These are phyloP conservation scores for Penicillium olsonii DNA, from an alignment of 2,329 filamentous ascomycete species.

Conservation along the genomic window DNA sequence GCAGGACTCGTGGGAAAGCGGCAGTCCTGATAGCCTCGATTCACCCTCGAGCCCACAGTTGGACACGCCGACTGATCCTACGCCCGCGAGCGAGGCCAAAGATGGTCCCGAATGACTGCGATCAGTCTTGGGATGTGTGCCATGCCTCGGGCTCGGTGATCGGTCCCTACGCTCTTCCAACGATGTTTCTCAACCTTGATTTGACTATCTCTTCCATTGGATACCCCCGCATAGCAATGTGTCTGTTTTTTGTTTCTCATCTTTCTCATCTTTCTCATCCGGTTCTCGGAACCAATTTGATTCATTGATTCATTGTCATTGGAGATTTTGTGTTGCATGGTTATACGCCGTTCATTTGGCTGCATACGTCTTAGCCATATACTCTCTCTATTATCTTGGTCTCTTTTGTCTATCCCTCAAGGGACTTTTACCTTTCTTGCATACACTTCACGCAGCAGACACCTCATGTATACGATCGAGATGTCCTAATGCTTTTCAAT, in stretches of 20 bases:
- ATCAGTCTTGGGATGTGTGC: not conserved
- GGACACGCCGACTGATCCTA: not conserved
- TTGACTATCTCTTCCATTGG: constrained; percentile 25
- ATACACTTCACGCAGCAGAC: constrained; percentile 13
- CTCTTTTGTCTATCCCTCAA: constrained; percentile 1
- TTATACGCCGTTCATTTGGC: not conserved
- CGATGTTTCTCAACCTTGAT: constrained; percentile 21
- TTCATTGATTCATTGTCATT: not conserved
- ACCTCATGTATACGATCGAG: constrained; percentile 25
- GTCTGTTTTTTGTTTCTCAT: constrained; percentile 10
- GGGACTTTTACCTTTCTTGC: constrained; percentile 2
- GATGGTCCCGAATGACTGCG: not conserved
- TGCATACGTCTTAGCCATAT: not conserved
- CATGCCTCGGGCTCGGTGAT: not conserved
- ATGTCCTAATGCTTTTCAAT: constrained; percentile 12
- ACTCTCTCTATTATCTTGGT: not conserved
- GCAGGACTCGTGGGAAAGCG: constrained; percentile 34
- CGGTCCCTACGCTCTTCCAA: not conserved
- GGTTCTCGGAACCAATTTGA: not conserved
- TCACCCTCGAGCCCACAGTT: constrained; percentile 24
- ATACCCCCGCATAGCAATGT: constrained; percentile 36
- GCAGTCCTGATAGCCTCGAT: constrained; percentile 30
- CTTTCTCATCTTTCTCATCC: not conserved
- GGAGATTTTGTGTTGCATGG: not conserved
- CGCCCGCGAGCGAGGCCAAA: not conserved